A percentile compares a stretch with the other conserved stretches of the same genome.
phyloP scores from a whole-genome alignment of 1,139 yeast species.

The Pneumocystis oryctolagi region DNA sequence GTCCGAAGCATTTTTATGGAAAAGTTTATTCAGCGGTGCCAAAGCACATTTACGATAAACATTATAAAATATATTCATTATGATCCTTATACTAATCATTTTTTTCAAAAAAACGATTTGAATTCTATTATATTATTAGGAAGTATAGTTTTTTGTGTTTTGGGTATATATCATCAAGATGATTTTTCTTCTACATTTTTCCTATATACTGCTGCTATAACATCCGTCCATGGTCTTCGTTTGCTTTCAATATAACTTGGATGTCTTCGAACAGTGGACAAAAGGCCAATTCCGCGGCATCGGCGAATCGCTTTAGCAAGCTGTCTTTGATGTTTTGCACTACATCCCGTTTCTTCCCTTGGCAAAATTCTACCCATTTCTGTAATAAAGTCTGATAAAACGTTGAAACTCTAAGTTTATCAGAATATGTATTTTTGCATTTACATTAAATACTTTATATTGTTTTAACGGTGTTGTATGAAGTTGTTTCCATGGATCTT shows the following conservation, averaged over 20 bases:
- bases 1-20: conserved; percentile 96
- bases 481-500: conserved; percentile 1
- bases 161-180: background rate
- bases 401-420: background rate
- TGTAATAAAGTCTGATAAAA: conserved; percentile 6
- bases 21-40: conserved; percentile 77
- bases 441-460: background rate
- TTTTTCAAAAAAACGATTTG: background rate
- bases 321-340: conserved; percentile 41
- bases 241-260: background rate
- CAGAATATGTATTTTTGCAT: background rate
- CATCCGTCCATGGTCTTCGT: background rate
- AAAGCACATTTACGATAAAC: conserved; percentile 50
- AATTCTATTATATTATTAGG: background rate
- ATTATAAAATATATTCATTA: background rate
- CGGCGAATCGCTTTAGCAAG: conserved; percentile 52
- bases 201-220: background rate
- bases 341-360: conserved; percentile 15
- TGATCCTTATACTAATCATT: background rate
- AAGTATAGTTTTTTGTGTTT: background rate
- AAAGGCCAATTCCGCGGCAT: conserved; percentile 53
- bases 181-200: background rate
- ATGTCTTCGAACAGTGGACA: conserved; percentile 26
- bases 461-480: background rate
- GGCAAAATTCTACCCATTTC: conserved; percentile 13